Evolutionary conservation across 2,329 filamentous ascomycete genomes (phyloP).

Genomic region (Curvularia verruculosa): DNA sequence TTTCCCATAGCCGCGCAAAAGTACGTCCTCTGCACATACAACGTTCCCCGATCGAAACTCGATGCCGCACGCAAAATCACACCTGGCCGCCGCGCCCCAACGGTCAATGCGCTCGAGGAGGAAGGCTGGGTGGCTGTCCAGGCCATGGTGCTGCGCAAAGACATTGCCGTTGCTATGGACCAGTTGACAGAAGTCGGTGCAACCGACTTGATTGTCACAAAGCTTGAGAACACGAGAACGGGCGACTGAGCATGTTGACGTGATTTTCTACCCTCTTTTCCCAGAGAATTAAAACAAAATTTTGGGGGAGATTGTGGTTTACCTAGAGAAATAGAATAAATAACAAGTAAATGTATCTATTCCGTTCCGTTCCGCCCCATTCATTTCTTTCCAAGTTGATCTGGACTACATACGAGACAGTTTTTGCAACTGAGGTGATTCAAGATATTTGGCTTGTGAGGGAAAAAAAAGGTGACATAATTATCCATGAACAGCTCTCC

Average conservation of each 20-base stretch:
- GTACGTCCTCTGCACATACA: conserved; percentile 96
- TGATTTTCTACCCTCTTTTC: not conserved
- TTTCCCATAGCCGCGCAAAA: conserved; percentile 76
- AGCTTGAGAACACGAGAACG: conserved; percentile 76
- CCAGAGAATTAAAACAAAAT: too few relatives aligned
- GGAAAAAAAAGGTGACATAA: not conserved
- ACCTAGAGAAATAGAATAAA: not conserved
- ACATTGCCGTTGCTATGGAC: conserved; percentile 86
- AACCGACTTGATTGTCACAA: conserved; percentile 81
- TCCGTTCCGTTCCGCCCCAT: too few relatives aligned
- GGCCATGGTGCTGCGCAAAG: conserved; percentile 90
- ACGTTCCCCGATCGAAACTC: conserved; percentile 76
- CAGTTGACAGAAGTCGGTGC: conserved; percentile 76
- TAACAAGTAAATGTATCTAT: too few relatives aligned
- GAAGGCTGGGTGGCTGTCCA: conserved; percentile 93
- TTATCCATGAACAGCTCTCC: too few relatives aligned
- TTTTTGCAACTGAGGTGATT: too few relatives aligned
- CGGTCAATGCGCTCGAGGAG: conserved; percentile 85
- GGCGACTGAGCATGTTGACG: conserved; percentile 17
- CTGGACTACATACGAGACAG: too few relatives aligned
- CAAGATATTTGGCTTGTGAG: too few relatives aligned
- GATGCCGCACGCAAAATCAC: conserved; percentile 75
- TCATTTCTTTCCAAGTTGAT: too few relatives aligned
- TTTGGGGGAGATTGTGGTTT: too few relatives aligned
- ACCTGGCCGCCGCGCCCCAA: conserved; percentile 91